Evolutionary conservation across 352 stramenopile species (phyloP).

Genomic region (Peronospora destructor): DNA sequence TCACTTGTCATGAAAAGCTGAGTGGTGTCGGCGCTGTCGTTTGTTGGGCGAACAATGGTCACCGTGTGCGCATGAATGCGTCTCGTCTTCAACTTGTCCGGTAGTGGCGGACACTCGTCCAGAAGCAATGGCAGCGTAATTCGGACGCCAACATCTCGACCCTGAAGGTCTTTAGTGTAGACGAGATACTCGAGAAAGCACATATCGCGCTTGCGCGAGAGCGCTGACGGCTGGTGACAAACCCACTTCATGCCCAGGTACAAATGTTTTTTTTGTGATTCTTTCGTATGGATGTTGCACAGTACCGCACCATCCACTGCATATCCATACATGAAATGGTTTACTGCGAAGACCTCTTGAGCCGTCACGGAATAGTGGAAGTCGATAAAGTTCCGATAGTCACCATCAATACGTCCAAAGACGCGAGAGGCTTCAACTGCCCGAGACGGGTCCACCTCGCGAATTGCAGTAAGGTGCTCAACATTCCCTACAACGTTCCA

Average conservation of each 20-base stretch:
- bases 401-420: slow-evolving; percentile 51
- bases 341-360: slow-evolving; percentile 54
- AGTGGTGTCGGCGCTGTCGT: slow-evolving; percentile 33
- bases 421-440: slow-evolving; percentile 39
- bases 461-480: slow-evolving; percentile 34
- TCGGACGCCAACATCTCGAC: slow-evolving; percentile 58
- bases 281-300: slow-evolving; percentile 63
- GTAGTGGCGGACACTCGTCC: slow-evolving; percentile 48
- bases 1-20: slow-evolving; percentile 58
- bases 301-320: slow-evolving; percentile 62
- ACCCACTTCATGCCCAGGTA: slow-evolving; percentile 84
- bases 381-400: slow-evolving; percentile 61
- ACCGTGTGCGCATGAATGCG: slow-evolving; percentile 51
- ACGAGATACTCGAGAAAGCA: slow-evolving; percentile 75
- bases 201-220: slow-evolving; percentile 60
- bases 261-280: slow-evolving; percentile 29
- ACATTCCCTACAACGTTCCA: slow-evolving; percentile 33
- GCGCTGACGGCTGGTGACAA: slow-evolving; percentile 47
- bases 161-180: slow-evolving; percentile 50
- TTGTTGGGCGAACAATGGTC: slow-evolving; percentile 38
- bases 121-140: slow-evolving; percentile 58
- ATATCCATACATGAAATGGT: slow-evolving; percentile 63
- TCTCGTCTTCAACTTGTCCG: slow-evolving; percentile 43
- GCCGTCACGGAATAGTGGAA: slow-evolving; percentile 56
- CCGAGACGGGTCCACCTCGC: slow-evolving; percentile 30